Conservation (phyloP, 306 rosid genomes). For the Quercus wislizeni region DNA sequence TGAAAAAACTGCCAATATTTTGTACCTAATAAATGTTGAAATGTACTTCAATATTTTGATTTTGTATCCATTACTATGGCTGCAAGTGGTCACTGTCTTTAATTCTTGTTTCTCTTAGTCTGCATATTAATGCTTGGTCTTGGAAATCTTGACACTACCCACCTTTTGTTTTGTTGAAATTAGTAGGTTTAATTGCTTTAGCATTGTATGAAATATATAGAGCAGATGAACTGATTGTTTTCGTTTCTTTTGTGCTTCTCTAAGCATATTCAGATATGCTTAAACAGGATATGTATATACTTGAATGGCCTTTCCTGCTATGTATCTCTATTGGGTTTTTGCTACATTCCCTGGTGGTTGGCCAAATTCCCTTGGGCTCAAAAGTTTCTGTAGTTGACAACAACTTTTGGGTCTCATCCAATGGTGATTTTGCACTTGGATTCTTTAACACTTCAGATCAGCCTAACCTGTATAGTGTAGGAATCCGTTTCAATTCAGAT, state of each 20-base stretch:
- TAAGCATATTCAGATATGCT: conserved; percentile 46
- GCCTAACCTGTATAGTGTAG: conserved; percentile 52
- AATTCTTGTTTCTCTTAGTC: conserved; percentile 16
- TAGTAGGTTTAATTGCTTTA: not conserved
- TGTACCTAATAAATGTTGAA: conserved; percentile 2
- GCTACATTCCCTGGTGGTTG: conserved; percentile 35
- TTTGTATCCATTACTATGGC: not conserved
- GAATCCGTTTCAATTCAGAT: conserved; percentile 62
- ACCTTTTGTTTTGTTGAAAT: not conserved
- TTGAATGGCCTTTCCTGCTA: conserved; percentile 32
- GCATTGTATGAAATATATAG: conserved; percentile 14
- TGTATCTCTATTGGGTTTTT: conserved; percentile 38
- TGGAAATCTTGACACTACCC: not conserved
- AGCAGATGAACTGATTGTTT: conserved; percentile 8
- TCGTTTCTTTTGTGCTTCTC: conserved; percentile 16
- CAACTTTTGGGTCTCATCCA: conserved; percentile 61
- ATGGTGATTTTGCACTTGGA: conserved; percentile 72
- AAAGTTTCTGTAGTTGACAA: conserved; percentile 48
- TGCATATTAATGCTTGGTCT: conserved; percentile 1
- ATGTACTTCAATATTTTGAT: not conserved
- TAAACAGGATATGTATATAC: conserved; percentile 31
- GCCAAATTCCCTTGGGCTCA: conserved; percentile 67
- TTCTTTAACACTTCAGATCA: conserved; percentile 53
- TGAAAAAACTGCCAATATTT: not conserved
- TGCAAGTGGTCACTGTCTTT: conserved; percentile 17